Evolutionary conservation across 2,329 filamentous ascomycete species (phyloP).

Genomic region (Pseudocercospora cruenta): DNA sequence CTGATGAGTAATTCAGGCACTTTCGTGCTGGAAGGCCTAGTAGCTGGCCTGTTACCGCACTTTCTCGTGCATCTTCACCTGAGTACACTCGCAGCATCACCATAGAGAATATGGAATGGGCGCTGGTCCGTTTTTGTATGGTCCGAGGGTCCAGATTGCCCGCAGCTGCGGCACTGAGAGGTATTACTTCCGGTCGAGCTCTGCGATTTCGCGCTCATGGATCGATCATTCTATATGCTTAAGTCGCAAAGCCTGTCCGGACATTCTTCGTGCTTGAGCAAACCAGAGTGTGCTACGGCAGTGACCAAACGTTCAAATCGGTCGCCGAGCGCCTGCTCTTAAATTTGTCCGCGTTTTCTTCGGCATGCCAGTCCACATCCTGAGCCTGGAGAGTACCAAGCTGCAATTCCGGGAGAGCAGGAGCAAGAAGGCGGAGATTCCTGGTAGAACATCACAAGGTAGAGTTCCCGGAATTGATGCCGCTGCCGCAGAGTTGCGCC

Average conservation of each 20-base stretch:
- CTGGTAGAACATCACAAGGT: not conserved
- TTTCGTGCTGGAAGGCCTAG: too few relatives aligned
- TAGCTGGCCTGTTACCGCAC: too few relatives aligned
- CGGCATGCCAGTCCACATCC: not conserved
- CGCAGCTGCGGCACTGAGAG: too few relatives aligned
- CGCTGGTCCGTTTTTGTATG: not conserved
- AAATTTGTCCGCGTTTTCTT: not conserved
- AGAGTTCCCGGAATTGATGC: not conserved
- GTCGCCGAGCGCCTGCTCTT: not conserved
- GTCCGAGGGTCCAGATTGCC: not conserved
- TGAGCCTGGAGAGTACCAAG: not conserved
- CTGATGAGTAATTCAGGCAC: too few relatives aligned
- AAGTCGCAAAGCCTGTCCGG: too few relatives aligned
- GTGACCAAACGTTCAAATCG: not conserved
- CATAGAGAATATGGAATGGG: too few relatives aligned
- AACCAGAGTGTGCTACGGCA: not conserved
- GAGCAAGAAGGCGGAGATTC: not conserved
- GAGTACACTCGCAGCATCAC: too few relatives aligned
- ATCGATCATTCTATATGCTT: not conserved
- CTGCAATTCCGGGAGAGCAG: not conserved
- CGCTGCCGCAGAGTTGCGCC: not conserved
- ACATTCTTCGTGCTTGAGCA: not conserved
- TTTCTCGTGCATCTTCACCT: too few relatives aligned
- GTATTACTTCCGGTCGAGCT: not conserved
- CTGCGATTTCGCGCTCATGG: not conserved